Evolutionary conservation across 768 basidiomycete genomes (phyloP).

Genomic region (Clathrus columnatus): DNA sequence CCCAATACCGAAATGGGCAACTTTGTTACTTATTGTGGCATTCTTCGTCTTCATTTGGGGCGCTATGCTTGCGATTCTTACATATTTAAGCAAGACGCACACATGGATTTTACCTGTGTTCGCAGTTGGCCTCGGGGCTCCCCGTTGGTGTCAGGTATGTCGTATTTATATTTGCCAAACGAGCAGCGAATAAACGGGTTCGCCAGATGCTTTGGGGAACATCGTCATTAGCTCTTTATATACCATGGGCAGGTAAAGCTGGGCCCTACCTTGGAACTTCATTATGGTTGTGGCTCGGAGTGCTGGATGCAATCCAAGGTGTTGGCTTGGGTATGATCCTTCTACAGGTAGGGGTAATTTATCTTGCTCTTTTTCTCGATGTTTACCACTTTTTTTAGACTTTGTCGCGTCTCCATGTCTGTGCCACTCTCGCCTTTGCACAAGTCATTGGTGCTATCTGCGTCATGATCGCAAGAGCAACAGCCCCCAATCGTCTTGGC

Average conservation of each 20-base stretch:
- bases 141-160: slow-evolving; percentile 84
- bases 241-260: slow-evolving; percentile 81
- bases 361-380: not conserved
- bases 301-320: slow-evolving; percentile 89
- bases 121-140: slow-evolving; percentile 89
- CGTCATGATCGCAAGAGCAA: slow-evolving; percentile 89
- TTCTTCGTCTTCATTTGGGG: slow-evolving; percentile 92
- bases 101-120: slow-evolving; percentile 94
- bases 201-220: slow-evolving; percentile 87
- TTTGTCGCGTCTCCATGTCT: slow-evolving; percentile 86
- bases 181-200: slow-evolving; percentile 1
- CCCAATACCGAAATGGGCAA: slow-evolving; percentile 75
- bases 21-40: slow-evolving; percentile 62
- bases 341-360: slow-evolving; percentile 39
- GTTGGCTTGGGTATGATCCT: slow-evolving; percentile 90
- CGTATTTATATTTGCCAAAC: not conserved
- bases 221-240: slow-evolving; percentile 84
- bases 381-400: slow-evolving; percentile 38
- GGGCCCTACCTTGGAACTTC: slow-evolving; percentile 88
- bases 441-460: slow-evolving; percentile 85
- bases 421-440: slow-evolving; percentile 84
- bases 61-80: slow-evolving; percentile 61
- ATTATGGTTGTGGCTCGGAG: slow-evolving; percentile 93
- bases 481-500: slow-evolving; percentile 83
- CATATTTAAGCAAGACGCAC: slow-evolving; percentile 84